Evolutionary conservation across 176 grass and related monocot species (phyloP), one percentile per base, ranked within the genome.

Genomic region (Eleusine coracana): DNA sequence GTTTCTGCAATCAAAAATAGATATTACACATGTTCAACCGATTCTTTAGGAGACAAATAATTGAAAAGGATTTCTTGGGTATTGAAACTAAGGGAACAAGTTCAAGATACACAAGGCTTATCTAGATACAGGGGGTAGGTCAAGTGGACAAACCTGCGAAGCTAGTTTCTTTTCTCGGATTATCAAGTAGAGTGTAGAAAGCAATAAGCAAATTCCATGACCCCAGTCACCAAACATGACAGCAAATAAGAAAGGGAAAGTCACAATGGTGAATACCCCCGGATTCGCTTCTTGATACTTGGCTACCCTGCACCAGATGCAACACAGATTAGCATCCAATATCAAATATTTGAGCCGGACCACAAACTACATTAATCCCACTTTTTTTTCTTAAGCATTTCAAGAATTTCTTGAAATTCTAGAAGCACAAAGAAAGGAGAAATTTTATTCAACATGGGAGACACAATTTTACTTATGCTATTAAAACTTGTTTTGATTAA

Each of bases 151-250:
- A 80, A 99, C 93, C 87, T 96, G 89, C 37, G 93, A 99, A 90
- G 89, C 86, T 56, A 94, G 34, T 71, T 99, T 99, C 87, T 96
- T 99, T 83, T 99, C 96, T 68, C 77, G 89, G 23, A 90, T 59
- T 71, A 96, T 88, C 25, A 99, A 83, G 82, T 82, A 71, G 44
- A 93, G 80, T 36, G 93, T 92, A 44, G 80, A 83, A 66, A 99
- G 60, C 68, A 99, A 82, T 78, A 99, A 75, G 59, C 96, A 99
- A 84, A 96, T 64, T 51, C 93, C 93, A 90, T 99, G 96, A 25
- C 93, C 96, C 96, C 93, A 96, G 84, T 99, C 96, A 68, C 96
- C 96, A 87, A 99, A 99, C 93, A 99, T 99, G 74, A 99, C 89
- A 23, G 93, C 93, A 87, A 99, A 99, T 52, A 99, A 80, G 80